Conservation (phyloP, 257 asterid genomes). For the Oldenlandia corymbosa region DNA sequence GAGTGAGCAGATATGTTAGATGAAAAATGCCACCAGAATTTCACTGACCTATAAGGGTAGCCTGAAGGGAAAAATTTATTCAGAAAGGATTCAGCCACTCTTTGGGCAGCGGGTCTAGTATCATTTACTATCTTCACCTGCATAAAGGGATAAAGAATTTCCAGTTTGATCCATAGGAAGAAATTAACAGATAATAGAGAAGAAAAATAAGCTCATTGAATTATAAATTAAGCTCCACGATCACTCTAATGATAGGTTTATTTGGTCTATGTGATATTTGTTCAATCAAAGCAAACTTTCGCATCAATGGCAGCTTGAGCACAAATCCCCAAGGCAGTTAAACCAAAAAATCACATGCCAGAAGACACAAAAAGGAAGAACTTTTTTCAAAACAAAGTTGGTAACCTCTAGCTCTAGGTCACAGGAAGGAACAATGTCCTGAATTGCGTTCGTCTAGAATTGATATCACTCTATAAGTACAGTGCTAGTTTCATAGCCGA, state of each 20-base stretch:
- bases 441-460: not conserved
- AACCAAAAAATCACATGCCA: too few species aligned
- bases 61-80: constrained; percentile 93
- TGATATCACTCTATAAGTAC: too few species aligned
- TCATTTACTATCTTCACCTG: constrained; percentile 80
- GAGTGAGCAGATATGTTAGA: not conserved
- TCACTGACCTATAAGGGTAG: constrained; percentile 74
- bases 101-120: constrained; percentile 59
- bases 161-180: not conserved
- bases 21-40: not conserved
- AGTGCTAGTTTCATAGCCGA: not conserved
- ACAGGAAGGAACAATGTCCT: not conserved
- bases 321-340: too few species aligned
- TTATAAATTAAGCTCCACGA: not conserved
- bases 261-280: not conserved
- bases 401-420: not conserved
- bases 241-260: not conserved
- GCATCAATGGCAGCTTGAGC: not conserved
- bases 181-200: not conserved
- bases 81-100: constrained; percentile 59
- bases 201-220: not conserved
- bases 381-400: too few species aligned
- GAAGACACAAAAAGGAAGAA: too few species aligned
- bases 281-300: not conserved
- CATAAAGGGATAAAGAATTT: constrained; percentile 9